Percentiles rank a stretch among this genome's conserved stretches.
phyloP scores from a whole-genome alignment of 2,329 filamentous ascomycete species.

The Penicillium sp. region DNA sequence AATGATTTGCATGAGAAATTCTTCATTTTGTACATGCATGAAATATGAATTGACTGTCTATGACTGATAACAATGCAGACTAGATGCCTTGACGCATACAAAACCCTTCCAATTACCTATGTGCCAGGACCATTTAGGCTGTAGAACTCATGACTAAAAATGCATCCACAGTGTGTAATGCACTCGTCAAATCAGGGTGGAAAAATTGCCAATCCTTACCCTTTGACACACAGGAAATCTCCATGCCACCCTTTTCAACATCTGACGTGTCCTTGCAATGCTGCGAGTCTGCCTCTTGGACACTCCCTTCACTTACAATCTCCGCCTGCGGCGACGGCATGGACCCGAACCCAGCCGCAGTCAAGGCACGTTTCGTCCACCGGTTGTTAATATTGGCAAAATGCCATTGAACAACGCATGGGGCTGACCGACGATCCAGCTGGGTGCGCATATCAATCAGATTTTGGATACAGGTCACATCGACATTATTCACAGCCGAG shows the following conservation, averaged over 20 bases:
- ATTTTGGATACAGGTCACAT: slow-evolving; percentile 83
- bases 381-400: slow-evolving; percentile 84
- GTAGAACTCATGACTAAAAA: not conserved
- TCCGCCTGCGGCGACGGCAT: slow-evolving; percentile 49
- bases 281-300: not conserved
- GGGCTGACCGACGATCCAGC: slow-evolving; percentile 76
- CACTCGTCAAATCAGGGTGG: slow-evolving; percentile 83
- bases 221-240: not conserved
- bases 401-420: slow-evolving; percentile 84
- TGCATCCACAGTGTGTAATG: slow-evolving; percentile 67
- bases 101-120: not conserved
- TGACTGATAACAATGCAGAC: not conserved
- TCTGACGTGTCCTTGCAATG: not conserved
- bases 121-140: not conserved
- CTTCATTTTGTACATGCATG: not conserved
- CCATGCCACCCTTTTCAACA: not conserved
- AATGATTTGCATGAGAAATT: not conserved
- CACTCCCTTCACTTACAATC: not conserved
- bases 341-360: slow-evolving; percentile 77
- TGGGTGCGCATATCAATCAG: slow-evolving; percentile 90
- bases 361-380: slow-evolving; percentile 87
- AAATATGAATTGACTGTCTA: not conserved
- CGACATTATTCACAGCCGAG: slow-evolving; percentile 83
- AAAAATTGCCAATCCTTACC: slow-evolving; percentile 82
- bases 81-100: not conserved